Conservation (phyloP, 495 filamentous ascomycete genomes). For the Rhypophila decipiens region DNA sequence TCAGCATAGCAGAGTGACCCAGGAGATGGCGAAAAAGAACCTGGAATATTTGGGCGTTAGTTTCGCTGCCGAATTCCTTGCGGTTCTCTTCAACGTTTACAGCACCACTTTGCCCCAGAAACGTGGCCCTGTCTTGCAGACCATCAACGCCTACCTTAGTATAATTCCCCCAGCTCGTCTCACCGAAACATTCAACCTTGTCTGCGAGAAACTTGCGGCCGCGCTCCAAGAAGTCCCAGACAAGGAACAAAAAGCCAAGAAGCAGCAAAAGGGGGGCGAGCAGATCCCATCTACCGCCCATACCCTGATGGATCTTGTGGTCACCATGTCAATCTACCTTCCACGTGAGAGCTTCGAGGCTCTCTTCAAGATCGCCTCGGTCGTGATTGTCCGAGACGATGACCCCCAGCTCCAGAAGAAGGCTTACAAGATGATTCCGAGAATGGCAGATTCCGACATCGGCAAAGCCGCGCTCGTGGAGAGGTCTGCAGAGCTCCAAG, state of each 20-base stretch:
- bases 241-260: slow-evolving; percentile 50
- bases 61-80: slow-evolving; percentile 81
- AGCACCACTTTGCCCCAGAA: slow-evolving; percentile 90
- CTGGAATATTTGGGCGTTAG: slow-evolving; percentile 62
- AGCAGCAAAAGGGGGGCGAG: too few relatives aligned
- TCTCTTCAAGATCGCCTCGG: slow-evolving; percentile 75
- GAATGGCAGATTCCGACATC: slow-evolving; percentile 70
- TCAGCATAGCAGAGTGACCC: slow-evolving; percentile 65
- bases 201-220: slow-evolving; percentile 73
- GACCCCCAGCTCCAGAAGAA: slow-evolving; percentile 99
- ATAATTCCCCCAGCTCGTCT: slow-evolving; percentile 72
- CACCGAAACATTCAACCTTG: slow-evolving; percentile 77
- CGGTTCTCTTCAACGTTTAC: slow-evolving; percentile 97
- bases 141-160: slow-evolving; percentile 89
- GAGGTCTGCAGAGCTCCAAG: slow-evolving; percentile 68
- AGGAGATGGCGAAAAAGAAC: slow-evolving; percentile 67
- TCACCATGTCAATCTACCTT: slow-evolving; percentile 90
- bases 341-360: slow-evolving; percentile 72
- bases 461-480: slow-evolving; percentile 66
- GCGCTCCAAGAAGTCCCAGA: slow-evolving; percentile 57
- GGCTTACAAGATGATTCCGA: slow-evolving; percentile 93
- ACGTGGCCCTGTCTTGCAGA: slow-evolving; percentile 80
- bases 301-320: slow-evolving; percentile 91
- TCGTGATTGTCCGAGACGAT: slow-evolving; percentile 65
- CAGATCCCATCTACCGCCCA: slow-evolving; percentile 89